Conservation (phyloP, 2,329 filamentous ascomycete genomes). For the Akanthomyces uredinophilus region DNA sequence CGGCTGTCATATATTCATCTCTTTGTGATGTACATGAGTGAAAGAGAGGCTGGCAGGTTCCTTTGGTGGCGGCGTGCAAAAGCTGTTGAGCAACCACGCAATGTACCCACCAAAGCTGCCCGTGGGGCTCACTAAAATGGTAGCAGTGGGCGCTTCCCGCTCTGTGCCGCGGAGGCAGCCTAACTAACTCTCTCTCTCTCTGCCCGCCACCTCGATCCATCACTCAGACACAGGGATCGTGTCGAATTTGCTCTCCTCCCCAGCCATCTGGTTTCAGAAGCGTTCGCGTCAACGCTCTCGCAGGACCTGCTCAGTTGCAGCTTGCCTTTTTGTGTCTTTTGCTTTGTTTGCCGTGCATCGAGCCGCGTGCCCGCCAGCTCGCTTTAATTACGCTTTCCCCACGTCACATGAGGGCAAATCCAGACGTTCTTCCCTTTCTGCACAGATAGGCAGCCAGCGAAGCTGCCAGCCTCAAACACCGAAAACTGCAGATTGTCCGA, state of each 20-base stretch:
- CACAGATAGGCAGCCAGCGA: not conserved
- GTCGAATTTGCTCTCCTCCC: conserved; percentile 6
- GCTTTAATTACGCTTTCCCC: not conserved
- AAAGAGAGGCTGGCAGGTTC: too few relatives aligned
- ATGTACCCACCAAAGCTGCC: not conserved
- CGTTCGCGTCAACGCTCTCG: not conserved
- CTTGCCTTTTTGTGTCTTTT: not conserved
- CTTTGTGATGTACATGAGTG: too few relatives aligned
- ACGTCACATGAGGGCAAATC: conserved; percentile 10
- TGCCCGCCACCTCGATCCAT: conserved; percentile 10
- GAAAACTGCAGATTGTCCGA: not conserved
- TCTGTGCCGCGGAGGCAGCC: not conserved
- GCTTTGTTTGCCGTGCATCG: not conserved
- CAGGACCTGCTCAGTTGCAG: not conserved
- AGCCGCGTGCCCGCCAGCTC: conserved; percentile 1
- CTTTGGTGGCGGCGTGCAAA: too few relatives aligned
- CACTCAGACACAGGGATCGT: conserved; percentile 6
- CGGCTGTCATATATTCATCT: too few relatives aligned
- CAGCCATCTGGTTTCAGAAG: conserved; percentile 10
- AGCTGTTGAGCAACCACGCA: too few relatives aligned
- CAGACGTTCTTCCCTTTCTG: not conserved
- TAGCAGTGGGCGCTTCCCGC: conserved; percentile 10
- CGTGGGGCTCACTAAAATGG: not conserved
- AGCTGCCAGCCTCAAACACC: not conserved
- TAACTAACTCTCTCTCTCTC: too few relatives aligned